A percentile compares a stretch with the other conserved stretches of the same genome.
These are phyloP conservation scores for Orbilia blumenaviensis DNA, from an alignment of 2,329 filamentous ascomycete genomes.

Conservation along the genomic window DNA sequence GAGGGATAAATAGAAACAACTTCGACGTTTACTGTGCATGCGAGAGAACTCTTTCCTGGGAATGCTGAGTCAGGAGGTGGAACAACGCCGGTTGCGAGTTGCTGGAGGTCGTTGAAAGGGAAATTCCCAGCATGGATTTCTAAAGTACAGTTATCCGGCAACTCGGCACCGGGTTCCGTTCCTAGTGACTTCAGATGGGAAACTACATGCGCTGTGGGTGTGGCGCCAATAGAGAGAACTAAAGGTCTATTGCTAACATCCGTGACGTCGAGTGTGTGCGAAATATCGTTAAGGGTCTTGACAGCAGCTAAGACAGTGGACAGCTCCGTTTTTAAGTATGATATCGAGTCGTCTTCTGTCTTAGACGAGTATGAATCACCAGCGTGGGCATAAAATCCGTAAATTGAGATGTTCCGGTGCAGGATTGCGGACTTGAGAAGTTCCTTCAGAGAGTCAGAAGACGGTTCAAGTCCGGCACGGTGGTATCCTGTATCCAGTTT, in stretches of 20 bases:
- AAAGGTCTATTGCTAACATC: slow-evolving; percentile 54
- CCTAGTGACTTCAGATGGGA: slow-evolving; percentile 55
- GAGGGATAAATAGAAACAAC: slow-evolving; percentile 74
- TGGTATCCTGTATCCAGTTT: slow-evolving; percentile 79
- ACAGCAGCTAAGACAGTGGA: slow-evolving; percentile 66
- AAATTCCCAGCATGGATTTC: slow-evolving; percentile 83
- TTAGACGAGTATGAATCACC: slow-evolving; percentile 73
- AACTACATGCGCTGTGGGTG: slow-evolving; percentile 69
- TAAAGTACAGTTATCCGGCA: slow-evolving; percentile 63
- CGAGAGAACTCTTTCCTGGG: slow-evolving; percentile 69
- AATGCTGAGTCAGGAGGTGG: slow-evolving; percentile 60
- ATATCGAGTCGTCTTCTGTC: slow-evolving; percentile 69
- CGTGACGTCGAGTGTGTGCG: slow-evolving; percentile 58
- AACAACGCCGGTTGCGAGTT: slow-evolving; percentile 75
- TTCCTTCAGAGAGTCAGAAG: slow-evolving; percentile 58
- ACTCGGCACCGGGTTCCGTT: slow-evolving; percentile 56
- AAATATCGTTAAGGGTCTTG: slow-evolving; percentile 32
- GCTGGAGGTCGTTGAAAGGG: slow-evolving; percentile 78
- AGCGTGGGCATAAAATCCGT: slow-evolving; percentile 77
- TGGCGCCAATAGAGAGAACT: slow-evolving; percentile 76
- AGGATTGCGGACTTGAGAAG: slow-evolving; percentile 58
- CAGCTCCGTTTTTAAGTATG: slow-evolving; percentile 70
- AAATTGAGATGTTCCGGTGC: slow-evolving; percentile 61
- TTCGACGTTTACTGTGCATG: slow-evolving; percentile 75
- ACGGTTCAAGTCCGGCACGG: slow-evolving; percentile 71